Evolutionary conservation across 2,329 filamentous ascomycete genomes (phyloP).

Genomic region (Chaetomiaceae sp.): DNA sequence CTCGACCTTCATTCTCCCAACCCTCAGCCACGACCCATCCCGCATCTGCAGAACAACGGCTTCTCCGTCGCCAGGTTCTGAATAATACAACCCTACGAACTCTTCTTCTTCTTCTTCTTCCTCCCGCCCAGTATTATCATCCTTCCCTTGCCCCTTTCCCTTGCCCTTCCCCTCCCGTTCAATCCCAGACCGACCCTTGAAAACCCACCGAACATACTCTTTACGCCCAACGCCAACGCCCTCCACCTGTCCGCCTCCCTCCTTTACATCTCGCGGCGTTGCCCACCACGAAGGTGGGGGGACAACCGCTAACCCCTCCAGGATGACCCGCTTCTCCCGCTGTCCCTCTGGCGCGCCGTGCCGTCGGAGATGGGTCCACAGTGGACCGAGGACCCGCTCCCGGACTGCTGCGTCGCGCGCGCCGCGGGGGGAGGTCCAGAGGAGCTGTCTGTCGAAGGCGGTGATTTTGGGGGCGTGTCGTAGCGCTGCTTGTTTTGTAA

Average conservation of each 20-base stretch:
- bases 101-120: neutral
- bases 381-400: constrained; percentile 36
- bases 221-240: too few relatives aligned
- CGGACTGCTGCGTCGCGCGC: constrained; percentile 41
- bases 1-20: constrained; percentile 35
- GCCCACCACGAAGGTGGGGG: too few relatives aligned
- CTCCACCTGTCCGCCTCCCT: too few relatives aligned
- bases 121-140: neutral
- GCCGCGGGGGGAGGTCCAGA: constrained; percentile 41
- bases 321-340: constrained; percentile 36
- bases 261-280: too few relatives aligned
- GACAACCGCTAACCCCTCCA: constrained; percentile 27
- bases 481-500: neutral
- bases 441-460: constrained; percentile 57
- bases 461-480: constrained; percentile 69
- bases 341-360: neutral
- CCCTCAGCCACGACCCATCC: constrained; percentile 23
- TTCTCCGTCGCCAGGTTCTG: too few relatives aligned
- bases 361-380: constrained; percentile 52
- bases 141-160: neutral
- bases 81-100: too few relatives aligned
- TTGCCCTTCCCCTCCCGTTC: too few relatives aligned
- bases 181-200: too few relatives aligned
- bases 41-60: constrained; percentile 9
- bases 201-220: too few relatives aligned